Evolutionary conservation across 2,329 filamentous ascomycete species (phyloP), one percentile per base, ranked within the genome.

Genomic region (Ophiostoma perfectum): DNA sequence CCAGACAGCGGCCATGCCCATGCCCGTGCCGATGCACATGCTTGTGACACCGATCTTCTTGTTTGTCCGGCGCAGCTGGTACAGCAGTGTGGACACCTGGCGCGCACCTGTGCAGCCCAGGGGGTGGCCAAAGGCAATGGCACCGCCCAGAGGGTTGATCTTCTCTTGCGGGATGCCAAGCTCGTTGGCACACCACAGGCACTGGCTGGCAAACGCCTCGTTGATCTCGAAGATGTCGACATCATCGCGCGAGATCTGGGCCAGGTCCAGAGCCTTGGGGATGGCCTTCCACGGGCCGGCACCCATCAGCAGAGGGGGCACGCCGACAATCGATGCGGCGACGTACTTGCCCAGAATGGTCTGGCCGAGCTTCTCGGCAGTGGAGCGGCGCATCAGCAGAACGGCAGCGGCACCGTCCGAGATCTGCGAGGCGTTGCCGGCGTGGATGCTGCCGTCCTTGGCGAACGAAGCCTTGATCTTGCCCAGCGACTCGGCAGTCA

Each of bases 161-260:
- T 97, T 98, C 73, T 91, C 89, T 70, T 84, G 77, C 67, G 92
- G 90, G 41, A 99, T 81, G 62, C 89, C 90, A 36, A 99, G 86
- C 83, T 97, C 89, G 75, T 95, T 91, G 72, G 91, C 87, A 79
- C 93, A 97, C 90, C 91, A 98, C 73, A 98, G 80, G 79, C 92
- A 97, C 84, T 98, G 94, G 72, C 88, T 91, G 44, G 95, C 95
- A 78, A 99, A 99, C 0, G 95, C 95, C 86, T 99, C 95, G 83
- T 99, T 99, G 85, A 99, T 97, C 86, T 99, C 95, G 76, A 87
- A 98, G 76, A 98, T 94, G 78, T 98, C 95, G 42, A 99, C 92
- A 73, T 98, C 94, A 69, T 96, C 90, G 79, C 89, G 92, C 77
- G 83, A 84, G 74, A 99, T 88, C 70, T 93, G 93, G 0, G 93